Evolutionary conservation across 345 rosid genomes (phyloP).

Genomic region (Eutrema japonicum): DNA sequence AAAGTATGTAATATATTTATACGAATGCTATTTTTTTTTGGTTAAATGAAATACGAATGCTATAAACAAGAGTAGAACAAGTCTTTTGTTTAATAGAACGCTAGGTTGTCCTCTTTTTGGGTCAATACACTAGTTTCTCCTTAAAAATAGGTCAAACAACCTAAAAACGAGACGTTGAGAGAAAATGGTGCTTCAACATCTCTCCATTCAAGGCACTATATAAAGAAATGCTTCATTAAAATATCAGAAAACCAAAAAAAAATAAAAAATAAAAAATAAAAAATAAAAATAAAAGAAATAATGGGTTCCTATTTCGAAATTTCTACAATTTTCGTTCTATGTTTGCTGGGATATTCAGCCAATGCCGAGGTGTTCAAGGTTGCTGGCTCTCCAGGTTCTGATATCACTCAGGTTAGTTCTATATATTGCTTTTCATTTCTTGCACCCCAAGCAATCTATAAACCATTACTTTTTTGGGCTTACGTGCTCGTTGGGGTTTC

Average conservation of each 20-base stretch:
- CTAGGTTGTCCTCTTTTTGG: not conserved
- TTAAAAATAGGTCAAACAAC: constrained; percentile 11
- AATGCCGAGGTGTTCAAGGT: constrained; percentile 35
- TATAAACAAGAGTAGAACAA: constrained; percentile 22
- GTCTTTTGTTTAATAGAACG: constrained; percentile 7
- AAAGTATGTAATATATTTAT: not conserved
- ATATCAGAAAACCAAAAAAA: constrained; percentile 8
- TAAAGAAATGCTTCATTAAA: constrained; percentile 3
- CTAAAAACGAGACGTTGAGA: constrained; percentile 32
- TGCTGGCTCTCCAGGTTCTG: constrained; percentile 27
- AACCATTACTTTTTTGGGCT: not conserved
- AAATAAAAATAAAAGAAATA: not conserved
- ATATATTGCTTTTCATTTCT: not conserved
- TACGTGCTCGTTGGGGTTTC: not conserved
- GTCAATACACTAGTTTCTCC: not conserved
- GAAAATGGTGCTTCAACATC: not conserved
- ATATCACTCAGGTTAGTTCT: constrained; percentile 38
- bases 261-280: not conserved
- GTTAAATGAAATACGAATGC: not conserved
- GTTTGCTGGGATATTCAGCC: constrained; percentile 37
- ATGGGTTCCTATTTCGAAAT: constrained; percentile 32
- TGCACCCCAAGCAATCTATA: constrained; percentile 5
- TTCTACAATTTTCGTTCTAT: constrained; percentile 19
- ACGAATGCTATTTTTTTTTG: no score
- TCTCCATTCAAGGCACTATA: constrained; percentile 16